Conservation (phyloP, 2,329 filamentous ascomycete genomes). For the Fusarium abutilonis region DNA sequence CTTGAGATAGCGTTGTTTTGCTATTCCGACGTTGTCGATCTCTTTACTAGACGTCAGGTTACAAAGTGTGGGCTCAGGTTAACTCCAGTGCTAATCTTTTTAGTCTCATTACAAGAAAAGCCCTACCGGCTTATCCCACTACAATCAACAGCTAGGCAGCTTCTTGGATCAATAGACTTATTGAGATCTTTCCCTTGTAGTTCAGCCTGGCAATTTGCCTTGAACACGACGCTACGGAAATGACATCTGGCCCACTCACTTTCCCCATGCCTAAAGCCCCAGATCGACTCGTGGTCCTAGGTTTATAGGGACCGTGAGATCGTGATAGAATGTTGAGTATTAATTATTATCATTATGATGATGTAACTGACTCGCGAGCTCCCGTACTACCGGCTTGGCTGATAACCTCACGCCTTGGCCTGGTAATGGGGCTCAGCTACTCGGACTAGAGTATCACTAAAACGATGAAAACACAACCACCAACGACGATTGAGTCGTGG, state of each 20-base stretch:
- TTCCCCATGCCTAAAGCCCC: constrained; percentile 1
- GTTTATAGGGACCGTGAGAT: constrained; percentile 13
- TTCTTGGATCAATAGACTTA: background rate
- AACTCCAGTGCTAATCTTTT: background rate
- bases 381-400: constrained; percentile 14
- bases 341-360: background rate
- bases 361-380: constrained; percentile 19
- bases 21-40: background rate
- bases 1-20: background rate
- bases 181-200: constrained; percentile 6
- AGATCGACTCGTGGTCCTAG: constrained; percentile 15
- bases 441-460: background rate
- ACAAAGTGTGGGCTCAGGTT: background rate
- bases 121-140: constrained; percentile 19
- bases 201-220: constrained; percentile 8
- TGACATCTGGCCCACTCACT: constrained; percentile 16
- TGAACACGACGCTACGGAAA: constrained; percentile 7
- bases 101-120: background rate
- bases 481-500: too few species aligned
- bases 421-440: background rate
- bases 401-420: background rate
- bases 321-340: constrained; percentile 2
- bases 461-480: background rate
- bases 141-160: background rate
- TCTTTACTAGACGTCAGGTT: background rate